phyloP scores from a whole-genome alignment of 2,329 filamentous ascomycete genomes.

The Apiospora pterosperma region DNA sequence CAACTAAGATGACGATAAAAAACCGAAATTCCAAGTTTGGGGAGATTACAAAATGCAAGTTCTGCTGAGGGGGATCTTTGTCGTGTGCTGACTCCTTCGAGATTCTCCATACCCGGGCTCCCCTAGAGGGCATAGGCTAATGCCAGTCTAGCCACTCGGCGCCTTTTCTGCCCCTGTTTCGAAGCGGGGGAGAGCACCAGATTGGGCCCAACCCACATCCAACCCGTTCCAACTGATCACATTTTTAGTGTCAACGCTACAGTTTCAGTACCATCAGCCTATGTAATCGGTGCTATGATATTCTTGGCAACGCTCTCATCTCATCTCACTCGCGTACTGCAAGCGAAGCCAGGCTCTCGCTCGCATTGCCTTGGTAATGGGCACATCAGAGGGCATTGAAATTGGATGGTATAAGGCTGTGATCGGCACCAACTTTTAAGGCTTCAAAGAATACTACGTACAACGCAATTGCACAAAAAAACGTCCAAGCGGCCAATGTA shows the following conservation, averaged over 20 bases:
- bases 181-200: slow-evolving; percentile 12
- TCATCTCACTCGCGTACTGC: neutral
- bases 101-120: neutral
- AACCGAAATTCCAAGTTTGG: slow-evolving; percentile 17
- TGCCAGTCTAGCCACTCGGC: slow-evolving; percentile 12
- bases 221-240: neutral
- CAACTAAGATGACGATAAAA: slow-evolving; percentile 10
- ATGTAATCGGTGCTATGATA: too few species aligned
- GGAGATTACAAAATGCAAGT: slow-evolving; percentile 22
- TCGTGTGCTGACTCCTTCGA: neutral
- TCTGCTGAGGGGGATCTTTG: neutral
- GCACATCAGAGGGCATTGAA: neutral
- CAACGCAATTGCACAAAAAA: too few species aligned
- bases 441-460: too few species aligned
- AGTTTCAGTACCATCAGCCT: neutral
- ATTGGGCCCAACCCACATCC: slow-evolving; percentile 4
- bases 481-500: too few species aligned
- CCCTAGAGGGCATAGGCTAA: neutral
- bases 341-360: neutral
- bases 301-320: neutral
- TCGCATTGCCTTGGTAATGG: neutral
- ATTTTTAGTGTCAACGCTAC: neutral
- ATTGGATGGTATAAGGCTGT: neutral
- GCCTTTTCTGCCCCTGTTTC: slow-evolving; percentile 5
- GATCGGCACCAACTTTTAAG: too few species aligned